Evolutionary conservation across 2,329 filamentous ascomycete species (phyloP), one percentile per base, ranked within the genome.

Genomic region (Colletotrichum sp.): DNA sequence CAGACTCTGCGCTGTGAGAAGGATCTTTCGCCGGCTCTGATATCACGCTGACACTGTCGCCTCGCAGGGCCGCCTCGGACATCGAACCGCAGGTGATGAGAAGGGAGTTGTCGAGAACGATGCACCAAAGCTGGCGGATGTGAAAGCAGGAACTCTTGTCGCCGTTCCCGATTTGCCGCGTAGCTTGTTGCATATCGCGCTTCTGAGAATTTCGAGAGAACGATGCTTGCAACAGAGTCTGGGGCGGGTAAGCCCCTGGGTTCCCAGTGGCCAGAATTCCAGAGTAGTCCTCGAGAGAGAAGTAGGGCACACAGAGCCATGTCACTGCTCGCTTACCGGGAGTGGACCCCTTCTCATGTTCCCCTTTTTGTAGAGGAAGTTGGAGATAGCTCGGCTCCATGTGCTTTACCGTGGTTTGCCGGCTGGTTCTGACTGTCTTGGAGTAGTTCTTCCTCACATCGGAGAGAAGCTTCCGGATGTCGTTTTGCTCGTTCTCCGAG

Each of bases 251-350:
- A 2, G 82, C 79, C 7, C 81, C 80, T 8, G 81, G 61, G 30
- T 79, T 82, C 2, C 82, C 80, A 2, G 81, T 81, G 8, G 80
- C 80, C 3, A 81, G 78, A 3, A 87, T 78, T 4, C 85, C 86
- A 0, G 84, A 84, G 71, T 88, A 89, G 28, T 83, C 82, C 66
- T 87, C 84, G 1, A 89, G 82, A 3, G 83, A 83, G 76, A 90
- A 89, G 76, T 88, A 89, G 0, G 88, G 88, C 16, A 89, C 79
- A 34, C 86, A 88, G 4, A 88, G 77, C 87, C 87, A 89, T 25
- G 82, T 83, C 1, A 82, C 81, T 2, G 77, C 74, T 18, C 78
- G 78, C 13, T 74, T 74, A 3, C 66, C 77, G 67, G 12, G 75
- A 64, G 48, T 66, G 66, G 68, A 78, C 8, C 65, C 76, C 62